Base-by-base conservation (phyloP, 2,329 filamentous ascomycete genomes). In the Kalaharituber pfeilii region DNA sequence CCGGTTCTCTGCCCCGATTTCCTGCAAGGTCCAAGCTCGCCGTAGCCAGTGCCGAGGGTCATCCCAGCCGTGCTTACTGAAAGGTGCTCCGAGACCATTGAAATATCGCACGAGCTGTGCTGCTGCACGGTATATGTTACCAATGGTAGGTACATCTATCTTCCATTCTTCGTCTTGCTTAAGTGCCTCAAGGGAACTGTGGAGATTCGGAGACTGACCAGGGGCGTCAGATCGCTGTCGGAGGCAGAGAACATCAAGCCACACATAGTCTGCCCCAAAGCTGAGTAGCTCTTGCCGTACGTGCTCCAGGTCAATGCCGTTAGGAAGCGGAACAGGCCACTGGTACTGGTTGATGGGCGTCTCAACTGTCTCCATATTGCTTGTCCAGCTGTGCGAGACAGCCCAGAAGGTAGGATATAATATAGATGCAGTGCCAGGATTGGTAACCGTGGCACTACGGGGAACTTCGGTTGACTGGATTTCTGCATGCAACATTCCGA, bases 21-120 rank as follows among this genome's bases (percentile, higher is more conserved):
- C 50, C 44, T 52, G 50, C 24, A 52, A 25, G 5, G 50, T 52
- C 50, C 50, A 52, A 26, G 50, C 50, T 18, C 50, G 50, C 5
- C 25, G 20, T 45, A 36, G 9, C 50, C 50, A 52, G 30, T 52
- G 50, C 18, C 18, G 27, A 13, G 18, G 7, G 33, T 28, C 20
- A 11, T 45, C 29, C 50, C 50, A 52, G 26, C 50, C 50, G 18
- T 2, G 5, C 9, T 9, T 42, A 39, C 13, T 39, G 33, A 39
- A 39, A 39, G 30, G 7, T 39, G 20, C 5, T 3, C 33, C 33
- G 20, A 39, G 33, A 18, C 33, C 33, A 39, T 39, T 39, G 33
- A 39, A 39, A 9, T 39, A 39, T 13, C 33, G 33, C 20, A 39
- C 33, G 20, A 39, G 13, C 5, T 8, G 33, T 8, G 15, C 33